Evolutionary conservation across 768 basidiomycete genomes (phyloP), one percentile per base, ranked within the genome.

Genomic region (Leccinum aurantiacum): DNA sequence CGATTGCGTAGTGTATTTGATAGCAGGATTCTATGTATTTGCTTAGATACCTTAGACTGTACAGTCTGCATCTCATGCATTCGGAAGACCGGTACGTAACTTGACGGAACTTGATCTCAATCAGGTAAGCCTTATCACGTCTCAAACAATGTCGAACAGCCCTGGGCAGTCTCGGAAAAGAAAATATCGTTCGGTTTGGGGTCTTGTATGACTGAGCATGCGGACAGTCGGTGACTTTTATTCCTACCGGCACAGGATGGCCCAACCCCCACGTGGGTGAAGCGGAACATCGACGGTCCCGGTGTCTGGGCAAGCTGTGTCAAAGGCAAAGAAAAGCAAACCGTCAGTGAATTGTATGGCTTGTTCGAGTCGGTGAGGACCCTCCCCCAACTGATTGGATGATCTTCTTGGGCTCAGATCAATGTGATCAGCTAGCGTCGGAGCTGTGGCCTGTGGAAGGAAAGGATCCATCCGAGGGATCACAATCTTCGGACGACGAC

Each of bases 221-320:
- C 35, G 35, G 1, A 6, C 38, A 19, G n/a, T 35, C 17, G 46
- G 25, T 37, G 24, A 53, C 15, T 35, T 53, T 60, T 53, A 70
- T 25, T 24, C 37, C 25, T 31, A 10, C 31, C 44, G 19, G 31
- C 44, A 11, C 63, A 90, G 88, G 87, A 89, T 66, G 88, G 88
- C 6, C 41, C 67, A 31, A 83, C 84, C 3, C 81, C 85, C 17
- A 80, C 86, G 29, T 88, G 87, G 86, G 80, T 75, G 22, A 90
- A 84, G 71, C 76, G 82, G 47, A 73, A 77, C 25, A 82, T 93
- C 59, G 88, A 90, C 60, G 92, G 92, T 9, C 92, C 92, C 19
- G 91, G 92, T 17, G 76, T 94, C 19, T 94, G 92, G 91, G 89
- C 85, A 10, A 91, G 87, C 67, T 93, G 90, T 79, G 82, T 91